Evolutionary conservation across 164 flowering plant species (phyloP), one percentile per base, ranked within the genome.

Genomic region (Liriodendron chinense): DNA sequence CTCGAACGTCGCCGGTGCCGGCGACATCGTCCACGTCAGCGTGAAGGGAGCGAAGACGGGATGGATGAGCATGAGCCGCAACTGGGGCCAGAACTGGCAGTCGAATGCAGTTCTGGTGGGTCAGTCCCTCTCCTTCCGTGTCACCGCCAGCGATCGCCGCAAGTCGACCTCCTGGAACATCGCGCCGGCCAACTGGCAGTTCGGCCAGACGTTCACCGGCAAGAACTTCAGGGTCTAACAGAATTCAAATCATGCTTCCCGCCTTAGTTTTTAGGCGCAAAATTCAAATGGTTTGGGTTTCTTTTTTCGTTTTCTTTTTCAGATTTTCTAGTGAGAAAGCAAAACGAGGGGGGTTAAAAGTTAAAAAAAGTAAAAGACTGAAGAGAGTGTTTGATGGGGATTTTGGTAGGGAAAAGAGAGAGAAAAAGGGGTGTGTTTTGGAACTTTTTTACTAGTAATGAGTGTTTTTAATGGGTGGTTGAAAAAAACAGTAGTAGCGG

Each of bases 71-170:
- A 62, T 91, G 94, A 90, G 89, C 81, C 78, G 91, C 0, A 91
- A 91, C 77, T 91, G 96, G 96, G 96, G 96, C 68, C 96, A 91
- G 78, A 91, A 91, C 78, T 91, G 96, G 96, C 92, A 91, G 65
- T 82, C 93, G 1, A 86, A 88, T 22, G 65, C 87, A 0, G 85
- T 85, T 7, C 72, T 92, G 77, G 86, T 80, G 26, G 94, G 94
- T 13, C 97, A 92, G 85, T 72, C 92, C 16, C 86, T 92, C 4
- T 88, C 94, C 1, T 90, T 92, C 81, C 83, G 94, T 18, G 88
- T 92, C 74, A 88, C 91, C 64, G 92, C 76, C 76, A 89, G 94
- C 79, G 97, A 92, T 74, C 86, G 80, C 16, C 83, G 94, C 12
- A 83, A 86, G 9, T 87, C 92, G 50, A 88, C 94, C 18, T 89